Conservation (phyloP, 352 stramenopile species). For the Blastocystis sp. region DNA sequence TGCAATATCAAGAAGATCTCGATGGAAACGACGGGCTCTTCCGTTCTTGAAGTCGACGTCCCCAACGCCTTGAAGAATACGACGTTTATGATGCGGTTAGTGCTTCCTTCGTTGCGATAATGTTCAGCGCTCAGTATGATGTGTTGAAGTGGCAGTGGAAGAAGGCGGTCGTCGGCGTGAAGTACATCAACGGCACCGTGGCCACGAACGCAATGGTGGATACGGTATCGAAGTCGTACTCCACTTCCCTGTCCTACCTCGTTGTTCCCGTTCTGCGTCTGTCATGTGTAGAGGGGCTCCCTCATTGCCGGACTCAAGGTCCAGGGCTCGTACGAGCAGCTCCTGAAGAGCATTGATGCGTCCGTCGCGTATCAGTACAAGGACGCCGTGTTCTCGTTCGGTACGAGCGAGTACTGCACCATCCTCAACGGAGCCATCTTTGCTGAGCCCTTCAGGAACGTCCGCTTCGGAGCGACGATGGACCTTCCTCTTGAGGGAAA, state of each 20-base stretch:
- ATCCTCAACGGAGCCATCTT: background rate
- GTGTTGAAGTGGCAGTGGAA: background rate
- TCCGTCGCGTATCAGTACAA: background rate
- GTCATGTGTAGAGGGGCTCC: background rate
- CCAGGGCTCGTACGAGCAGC: background rate
- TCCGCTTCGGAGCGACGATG: background rate
- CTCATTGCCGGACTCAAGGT: background rate
- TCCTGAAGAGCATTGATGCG: slow-evolving; percentile 8
- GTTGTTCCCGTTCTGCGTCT: background rate
- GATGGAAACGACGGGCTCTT: slow-evolving; percentile 9
- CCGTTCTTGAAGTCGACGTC: slow-evolving; percentile 1
- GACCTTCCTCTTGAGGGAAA: slow-evolving; percentile 22
- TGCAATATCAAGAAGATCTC: slow-evolving; percentile 53
- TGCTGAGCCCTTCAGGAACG: slow-evolving; percentile 39
- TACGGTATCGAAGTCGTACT: background rate
- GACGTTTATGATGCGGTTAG: slow-evolving; percentile 13
- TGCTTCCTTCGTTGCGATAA: background rate
- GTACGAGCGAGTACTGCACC: background rate
- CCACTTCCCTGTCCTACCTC: background rate
- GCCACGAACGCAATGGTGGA: slow-evolving; percentile 22
- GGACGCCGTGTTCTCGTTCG: slow-evolving; percentile 1
- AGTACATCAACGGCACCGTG: slow-evolving; percentile 12
- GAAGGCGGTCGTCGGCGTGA: slow-evolving; percentile 11
- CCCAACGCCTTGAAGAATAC: background rate
- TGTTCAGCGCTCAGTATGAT: slow-evolving; percentile 19